phyloP scores from a whole-genome alignment of 192 early-diverging fungal genomes.

The Gaertneriomyces semiglobifer region DNA sequence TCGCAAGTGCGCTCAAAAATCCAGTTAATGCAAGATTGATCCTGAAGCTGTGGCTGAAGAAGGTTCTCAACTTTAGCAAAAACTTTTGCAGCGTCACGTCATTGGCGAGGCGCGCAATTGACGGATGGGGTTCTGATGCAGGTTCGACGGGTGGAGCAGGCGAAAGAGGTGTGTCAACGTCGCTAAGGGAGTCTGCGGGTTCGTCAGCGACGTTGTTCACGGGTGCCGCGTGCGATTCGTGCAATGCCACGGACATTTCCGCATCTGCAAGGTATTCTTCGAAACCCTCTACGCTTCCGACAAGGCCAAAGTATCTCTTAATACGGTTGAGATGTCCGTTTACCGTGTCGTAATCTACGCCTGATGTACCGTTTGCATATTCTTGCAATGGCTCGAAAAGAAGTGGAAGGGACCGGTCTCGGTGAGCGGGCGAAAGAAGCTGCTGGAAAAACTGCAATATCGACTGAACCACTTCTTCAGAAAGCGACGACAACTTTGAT shows the following conservation, averaged over 20 bases:
- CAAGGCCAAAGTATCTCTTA: constrained; percentile 38
- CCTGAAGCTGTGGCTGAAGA: constrained; percentile 82
- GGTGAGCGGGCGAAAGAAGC: constrained; percentile 67
- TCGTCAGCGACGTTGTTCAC: too few species aligned
- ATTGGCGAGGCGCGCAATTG: constrained; percentile 19
- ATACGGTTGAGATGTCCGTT: constrained; percentile 35
- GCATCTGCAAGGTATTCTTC: constrained; percentile 57
- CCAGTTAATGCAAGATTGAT: constrained; percentile 91
- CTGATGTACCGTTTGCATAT: neutral
- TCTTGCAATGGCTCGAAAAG: constrained; percentile 59
- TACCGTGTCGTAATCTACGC: neutral
- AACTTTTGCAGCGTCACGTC: constrained; percentile 45
- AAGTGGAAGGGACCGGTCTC: constrained; percentile 69
- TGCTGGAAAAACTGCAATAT: constrained; percentile 76
- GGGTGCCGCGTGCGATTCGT: neutral
- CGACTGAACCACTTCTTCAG: constrained; percentile 79
- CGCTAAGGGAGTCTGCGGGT: neutral
- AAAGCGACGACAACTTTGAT: constrained; percentile 82
- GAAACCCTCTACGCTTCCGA: constrained; percentile 26
- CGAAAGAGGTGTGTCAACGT: neutral
- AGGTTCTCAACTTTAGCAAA: constrained; percentile 44
- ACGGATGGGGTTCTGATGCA: neutral
- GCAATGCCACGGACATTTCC: constrained; percentile 17
- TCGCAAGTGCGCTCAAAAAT: constrained; percentile 75
- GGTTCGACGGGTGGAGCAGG: neutral